These are phyloP conservation scores for Xylaria polymorpha DNA, from an alignment of 2,329 filamentous ascomycete species.

Conservation along the genomic window DNA sequence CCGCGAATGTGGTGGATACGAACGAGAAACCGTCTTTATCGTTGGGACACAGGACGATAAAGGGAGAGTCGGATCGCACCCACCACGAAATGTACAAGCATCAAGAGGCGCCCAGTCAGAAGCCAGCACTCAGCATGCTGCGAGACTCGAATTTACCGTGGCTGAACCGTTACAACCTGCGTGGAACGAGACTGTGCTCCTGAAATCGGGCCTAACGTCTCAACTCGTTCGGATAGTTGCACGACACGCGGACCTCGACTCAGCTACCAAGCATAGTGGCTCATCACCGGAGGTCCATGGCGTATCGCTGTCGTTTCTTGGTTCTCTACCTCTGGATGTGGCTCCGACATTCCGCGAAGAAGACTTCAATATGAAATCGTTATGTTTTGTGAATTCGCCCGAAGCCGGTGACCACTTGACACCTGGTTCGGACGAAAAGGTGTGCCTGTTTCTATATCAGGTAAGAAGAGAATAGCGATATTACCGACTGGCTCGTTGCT, in stretches of 20 bases:
- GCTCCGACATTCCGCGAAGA: constrained; percentile 51
- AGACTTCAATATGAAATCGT: constrained; percentile 57
- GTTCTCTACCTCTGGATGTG: constrained; percentile 55
- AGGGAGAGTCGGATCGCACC: constrained; percentile 68
- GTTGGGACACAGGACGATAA: constrained; percentile 66
- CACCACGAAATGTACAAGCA: constrained; percentile 59
- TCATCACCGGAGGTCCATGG: constrained; percentile 40
- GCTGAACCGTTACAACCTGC: constrained; percentile 60
- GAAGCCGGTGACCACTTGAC: constrained; percentile 45
- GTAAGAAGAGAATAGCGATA: constrained; percentile 50
- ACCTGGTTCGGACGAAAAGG: constrained; percentile 51
- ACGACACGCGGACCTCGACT: constrained; percentile 57
- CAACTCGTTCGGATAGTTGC: constrained; percentile 59
- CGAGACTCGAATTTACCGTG: constrained; percentile 49
- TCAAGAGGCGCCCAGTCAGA: constrained; percentile 50
- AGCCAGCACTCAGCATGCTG: constrained; percentile 36
- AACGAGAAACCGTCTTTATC: constrained; percentile 72
- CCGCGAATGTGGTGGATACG: constrained; percentile 70
- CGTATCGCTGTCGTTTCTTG: constrained; percentile 54
- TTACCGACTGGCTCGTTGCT: constrained; percentile 21
- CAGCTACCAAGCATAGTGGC: constrained; percentile 46
- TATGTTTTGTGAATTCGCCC: constrained; percentile 59
- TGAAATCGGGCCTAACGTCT: constrained; percentile 54
- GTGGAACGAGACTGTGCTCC: constrained; percentile 60
- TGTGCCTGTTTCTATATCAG: constrained; percentile 66